Base-by-base conservation (phyloP, 2,329 filamentous ascomycete genomes). In the Fusarium sp. region DNA sequence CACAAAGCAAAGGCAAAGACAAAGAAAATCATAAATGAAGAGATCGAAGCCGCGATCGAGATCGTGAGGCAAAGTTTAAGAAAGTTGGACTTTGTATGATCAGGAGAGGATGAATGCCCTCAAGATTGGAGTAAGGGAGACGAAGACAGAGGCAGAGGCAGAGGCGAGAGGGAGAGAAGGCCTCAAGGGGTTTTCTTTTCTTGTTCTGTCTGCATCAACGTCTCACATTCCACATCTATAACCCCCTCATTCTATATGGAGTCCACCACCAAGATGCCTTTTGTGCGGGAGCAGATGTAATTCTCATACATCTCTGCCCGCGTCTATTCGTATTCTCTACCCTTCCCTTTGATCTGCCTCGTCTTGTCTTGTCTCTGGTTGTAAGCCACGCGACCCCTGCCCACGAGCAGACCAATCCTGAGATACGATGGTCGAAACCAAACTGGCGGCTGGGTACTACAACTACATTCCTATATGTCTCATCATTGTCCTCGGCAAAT, bases 381-480 rank as follows among this genome's bases (percentile, higher is more conserved):
- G n/a, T 23, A 44, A 66, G 59, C 67, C 67, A 70, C 47, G 41
- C 50, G 58, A 68, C 63, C 63, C 67, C 57, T 68, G 67, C 18
- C 38, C 57, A 62, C 29, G 26, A 44, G 18, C 23, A 53, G 33
- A 31, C 66, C 57, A 67, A 67, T 69, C 42, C 43, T 57, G 16
- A 38, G 39, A 42, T 21, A 9, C 23, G 16, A 37, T 21, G 28
- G 26, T 38, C 43, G 57, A 49, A 48, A 28, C 38, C 46, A 49
- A 48, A 28, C 38, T 49, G 33, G 26, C 39, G 46, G 26, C 46
- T 23, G 26, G 15, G 57, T 8, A 48, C 38, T 43, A 18, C 43
- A 42, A 54, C 23, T 68, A 4, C 67, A 70, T 70, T 70, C 67
- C 67, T 60, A 44, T 10, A 39, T 70, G 66, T 63, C 67, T 70